Conservation (phyloP, 75 land plant species). For the Cunninghamia lanceolata region DNA sequence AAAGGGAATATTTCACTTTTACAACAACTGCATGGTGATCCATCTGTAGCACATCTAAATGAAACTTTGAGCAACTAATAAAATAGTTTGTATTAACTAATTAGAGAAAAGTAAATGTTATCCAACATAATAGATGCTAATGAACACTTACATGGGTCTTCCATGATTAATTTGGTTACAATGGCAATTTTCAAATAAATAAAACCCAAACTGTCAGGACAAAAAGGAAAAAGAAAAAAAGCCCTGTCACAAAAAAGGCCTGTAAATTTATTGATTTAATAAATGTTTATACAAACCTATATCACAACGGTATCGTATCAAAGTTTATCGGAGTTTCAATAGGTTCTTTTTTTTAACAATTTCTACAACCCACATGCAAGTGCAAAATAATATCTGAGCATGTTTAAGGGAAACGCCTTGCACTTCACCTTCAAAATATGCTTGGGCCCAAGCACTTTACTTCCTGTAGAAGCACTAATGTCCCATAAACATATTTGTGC, state of each 20-base stretch:
- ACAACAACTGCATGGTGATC: not conserved
- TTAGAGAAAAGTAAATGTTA: not conserved
- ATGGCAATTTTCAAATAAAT: not conserved
- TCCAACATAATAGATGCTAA: not conserved
- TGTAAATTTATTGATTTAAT: not conserved
- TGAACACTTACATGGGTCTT: not conserved
- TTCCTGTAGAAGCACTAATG: slow-evolving; percentile 28
- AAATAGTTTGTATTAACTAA: not conserved
- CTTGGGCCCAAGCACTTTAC: slow-evolving; percentile 52
- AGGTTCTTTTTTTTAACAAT: not conserved
- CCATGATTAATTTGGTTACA: not conserved
- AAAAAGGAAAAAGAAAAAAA: not conserved
- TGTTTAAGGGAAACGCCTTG: not conserved
- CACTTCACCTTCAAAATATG: slow-evolving; percentile 56
- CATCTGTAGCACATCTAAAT: not conserved
- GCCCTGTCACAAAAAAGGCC: not conserved
- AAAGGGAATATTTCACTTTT: not conserved
- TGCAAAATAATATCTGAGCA: not conserved
- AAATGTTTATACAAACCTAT: not conserved
- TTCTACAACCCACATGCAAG: not conserved
- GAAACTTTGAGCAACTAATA: not conserved
- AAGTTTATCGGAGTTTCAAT: not conserved
- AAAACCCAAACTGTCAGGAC: not conserved
- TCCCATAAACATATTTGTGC: slow-evolving; percentile 89
- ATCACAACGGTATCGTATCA: not conserved